Evolutionary conservation across 805 yeast genomes (phyloP), one percentile per base, ranked within the genome.

Genomic region (Wilhelminamyces savonicus): DNA sequence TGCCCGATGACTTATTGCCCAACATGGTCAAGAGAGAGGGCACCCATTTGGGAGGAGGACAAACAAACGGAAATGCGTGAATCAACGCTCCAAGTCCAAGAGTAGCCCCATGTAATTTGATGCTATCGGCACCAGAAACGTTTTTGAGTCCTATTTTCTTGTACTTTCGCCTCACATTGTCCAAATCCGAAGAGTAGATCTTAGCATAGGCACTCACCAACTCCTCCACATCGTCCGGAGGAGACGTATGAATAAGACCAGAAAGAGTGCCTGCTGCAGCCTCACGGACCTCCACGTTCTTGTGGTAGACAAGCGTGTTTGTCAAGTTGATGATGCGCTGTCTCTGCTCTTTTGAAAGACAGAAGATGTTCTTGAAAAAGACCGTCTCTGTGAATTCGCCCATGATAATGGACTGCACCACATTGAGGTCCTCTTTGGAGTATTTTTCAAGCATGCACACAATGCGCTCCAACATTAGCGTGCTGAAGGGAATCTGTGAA

Each of bases 11-110:
- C 50, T 77, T 78, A 16, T 71, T 73, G 1, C 95, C 87, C 35
- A 92, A 57, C 1, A 72, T 61, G 2, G 82, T 69, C 39, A 90
- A 62, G 11, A 83, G 72, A 7, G 63, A 58, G 0, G 97, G 97
- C 13, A 90, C 68, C 97, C 97, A 92, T 16, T 41, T 31, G 1
- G 98, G 97, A 2, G 95, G 88, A 0, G 98, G 98, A 1, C 95
- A 81, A 3, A 69, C 62, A 46, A 87, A 92, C 2, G 97, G 90
- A 56, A 82, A 92, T 0, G 97, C 97, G 27, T 79, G 77, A 2
- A 92, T 74, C 24, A 90, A 59, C 0, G 97, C 84, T 7, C 97
- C 95, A 2, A 90, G 59, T 0, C 97, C 97, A 15, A 92, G 59
- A 0, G 88, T 78, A 2, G 94, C 86, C 3, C 94, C 95, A 50